phyloP scores from a whole-genome alignment of 2,329 filamentous ascomycete genomes.

The Amylocarpus encephaloides region DNA sequence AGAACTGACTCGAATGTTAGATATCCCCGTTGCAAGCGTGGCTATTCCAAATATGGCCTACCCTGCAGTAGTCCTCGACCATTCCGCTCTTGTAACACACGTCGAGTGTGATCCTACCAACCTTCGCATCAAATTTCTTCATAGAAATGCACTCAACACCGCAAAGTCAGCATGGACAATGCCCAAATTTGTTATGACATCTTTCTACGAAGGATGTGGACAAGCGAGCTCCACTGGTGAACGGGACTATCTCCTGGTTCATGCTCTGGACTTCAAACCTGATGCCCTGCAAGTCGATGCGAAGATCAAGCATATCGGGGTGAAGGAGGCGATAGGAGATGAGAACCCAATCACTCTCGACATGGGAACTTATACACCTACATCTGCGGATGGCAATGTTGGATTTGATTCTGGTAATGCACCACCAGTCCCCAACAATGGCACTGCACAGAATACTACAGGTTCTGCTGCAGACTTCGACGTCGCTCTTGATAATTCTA shows the following conservation, averaged over 20 bases:
- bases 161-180: constrained; percentile 5
- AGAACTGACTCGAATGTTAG: neutral
- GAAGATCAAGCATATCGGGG: constrained; percentile 2
- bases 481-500: constrained; percentile 3
- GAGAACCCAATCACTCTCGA: constrained; percentile 8
- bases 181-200: constrained; percentile 5
- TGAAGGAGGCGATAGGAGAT: constrained; percentile 3
- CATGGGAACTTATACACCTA: constrained; percentile 7
- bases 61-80: constrained; percentile 8
- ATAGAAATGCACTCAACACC: neutral
- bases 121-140: constrained; percentile 6
- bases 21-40: constrained; percentile 6
- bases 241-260: constrained; percentile 5
- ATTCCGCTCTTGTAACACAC: constrained; percentile 3
- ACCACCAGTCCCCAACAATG: neutral
- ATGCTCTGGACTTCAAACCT: constrained; percentile 3
- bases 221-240: constrained; percentile 3
- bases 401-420: constrained; percentile 4
- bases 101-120: constrained; percentile 3
- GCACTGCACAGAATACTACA: neutral
- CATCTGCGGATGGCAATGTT: neutral
- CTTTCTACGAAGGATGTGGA: constrained; percentile 6
- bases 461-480: constrained; percentile 1
- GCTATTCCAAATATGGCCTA: constrained; percentile 9
- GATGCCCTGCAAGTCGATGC: neutral